Percentiles rank a stretch among this genome's conserved stretches.
Evolutionary conservation across 768 basidiomycete species (phyloP).

Genomic region (Podaxis mareebaensis): DNA sequence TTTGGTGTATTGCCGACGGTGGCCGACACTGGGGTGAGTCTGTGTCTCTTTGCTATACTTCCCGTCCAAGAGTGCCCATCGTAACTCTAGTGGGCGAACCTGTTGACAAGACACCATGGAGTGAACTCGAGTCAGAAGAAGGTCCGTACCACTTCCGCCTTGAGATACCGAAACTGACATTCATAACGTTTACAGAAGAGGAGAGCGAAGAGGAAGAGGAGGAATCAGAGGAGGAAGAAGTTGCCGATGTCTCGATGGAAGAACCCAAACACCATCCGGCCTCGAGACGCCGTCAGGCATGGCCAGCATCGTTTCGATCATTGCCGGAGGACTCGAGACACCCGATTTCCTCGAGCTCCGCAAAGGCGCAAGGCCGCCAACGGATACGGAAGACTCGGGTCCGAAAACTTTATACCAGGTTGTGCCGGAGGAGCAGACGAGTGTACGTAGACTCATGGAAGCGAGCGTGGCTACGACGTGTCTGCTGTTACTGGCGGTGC

Average conservation of each 20-base stretch:
- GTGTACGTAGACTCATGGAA: conserved; percentile 91
- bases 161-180: background rate
- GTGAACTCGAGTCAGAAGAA: conserved; percentile 95
- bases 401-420: conserved; percentile 89
- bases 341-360: conserved; percentile 98
- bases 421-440: conserved; percentile 89
- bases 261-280: conserved; percentile 90
- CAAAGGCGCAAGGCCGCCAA: conserved; percentile 61
- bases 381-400: conserved; percentile 61
- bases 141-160: conserved; percentile 44
- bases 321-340: conserved; percentile 95
- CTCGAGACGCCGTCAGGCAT: conserved; percentile 96
- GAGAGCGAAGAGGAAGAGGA: conserved; percentile 32
- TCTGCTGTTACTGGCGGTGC: conserved; percentile 54
- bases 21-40: conserved; percentile 69
- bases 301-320: conserved; percentile 93
- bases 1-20: conserved; percentile 93
- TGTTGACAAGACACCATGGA: conserved; percentile 87
- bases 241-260: conserved; percentile 63
- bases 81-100: conserved; percentile 71
- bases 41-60: conserved; percentile 37
- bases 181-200: conserved; percentile 46
- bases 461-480: conserved; percentile 94
- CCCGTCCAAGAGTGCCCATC: conserved; percentile 15
- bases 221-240: conserved; percentile 62